Base-by-base conservation (phyloP, 2,329 filamentous ascomycete genomes). In the Fusarium nygamai region DNA sequence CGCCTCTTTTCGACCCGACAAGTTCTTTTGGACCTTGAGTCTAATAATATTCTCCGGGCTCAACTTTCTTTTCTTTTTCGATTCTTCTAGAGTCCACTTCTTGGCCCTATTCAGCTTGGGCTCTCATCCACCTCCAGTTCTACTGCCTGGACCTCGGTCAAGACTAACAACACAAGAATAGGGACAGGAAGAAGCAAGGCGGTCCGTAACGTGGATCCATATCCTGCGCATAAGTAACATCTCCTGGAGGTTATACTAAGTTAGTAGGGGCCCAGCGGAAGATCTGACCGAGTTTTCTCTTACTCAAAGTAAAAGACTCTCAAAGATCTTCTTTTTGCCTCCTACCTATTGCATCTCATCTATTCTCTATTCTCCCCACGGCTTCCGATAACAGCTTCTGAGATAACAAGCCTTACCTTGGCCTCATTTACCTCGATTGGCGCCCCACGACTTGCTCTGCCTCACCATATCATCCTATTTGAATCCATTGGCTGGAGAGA, bases 401-500 rank as follows among this genome's bases (percentile, higher is more conserved):
- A 70, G 73, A 69, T 73, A 69, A 73, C 73, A 70, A 74, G 72
- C 67, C 74, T 78, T 67, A 64, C 39, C 67, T 75, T 78, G 72
- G 72, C 75, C 76, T 78, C 69, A 73, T 79, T 76, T 71, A 72
- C 63, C 71, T 71, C 78, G 72, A 73, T 79, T 80, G 78, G 80
- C 79, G 77, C 80, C 77, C 75, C 75, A 72, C 69, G 62, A 64
- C 69, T 72, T 73, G 67, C 77, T 80, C 76, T 81, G 78, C 80
- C 79, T 82, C 80, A 80, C 79, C 73, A 76, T 72, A 79, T 78
- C 76, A 75, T 78, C 75, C 75, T 78, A 79, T 81, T 75, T 75
- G 71, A 74, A 71, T 76, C 71, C 73, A 82, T 82, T 83, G 81
- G 81, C 79, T 76, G 41, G 72, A 76, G 64, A 72, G 73, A 70